Conservation (phyloP, 129 eudicot species). For the Rutidosis leptorrhynchoides region DNA sequence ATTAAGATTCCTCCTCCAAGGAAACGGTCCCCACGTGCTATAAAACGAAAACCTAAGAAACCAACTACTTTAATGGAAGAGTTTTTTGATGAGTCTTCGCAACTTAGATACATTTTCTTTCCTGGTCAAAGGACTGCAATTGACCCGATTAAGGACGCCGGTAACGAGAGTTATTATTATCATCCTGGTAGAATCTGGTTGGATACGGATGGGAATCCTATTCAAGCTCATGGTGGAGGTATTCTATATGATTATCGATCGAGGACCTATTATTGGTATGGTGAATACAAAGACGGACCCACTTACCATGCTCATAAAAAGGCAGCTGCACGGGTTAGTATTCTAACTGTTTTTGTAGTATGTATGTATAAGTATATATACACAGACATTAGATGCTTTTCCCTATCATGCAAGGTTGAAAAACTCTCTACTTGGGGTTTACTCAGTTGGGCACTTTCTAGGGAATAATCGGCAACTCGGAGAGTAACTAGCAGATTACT, state of each 20-base stretch:
- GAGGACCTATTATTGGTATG: constrained; percentile 80
- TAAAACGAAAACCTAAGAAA: constrained; percentile 66
- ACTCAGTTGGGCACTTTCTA: too few relatives aligned
- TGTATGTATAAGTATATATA: neutral
- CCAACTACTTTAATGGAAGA: constrained; percentile 75
- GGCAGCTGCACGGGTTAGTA: constrained; percentile 91
- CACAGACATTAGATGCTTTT: constrained; percentile 1
- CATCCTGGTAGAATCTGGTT: constrained; percentile 93
- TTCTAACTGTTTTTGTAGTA: constrained; percentile 4
- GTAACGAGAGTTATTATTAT: constrained; percentile 68
- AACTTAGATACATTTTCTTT: constrained; percentile 76
- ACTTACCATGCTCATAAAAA: constrained; percentile 87
- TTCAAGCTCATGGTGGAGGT: constrained; percentile 99
- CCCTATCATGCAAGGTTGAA: too few relatives aligned
- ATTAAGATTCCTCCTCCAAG: constrained; percentile 88
- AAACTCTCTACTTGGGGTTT: too few relatives aligned
- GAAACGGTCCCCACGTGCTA: constrained; percentile 92
- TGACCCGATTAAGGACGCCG: constrained; percentile 56
- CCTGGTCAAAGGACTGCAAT: constrained; percentile 64
- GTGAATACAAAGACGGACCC: constrained; percentile 95
- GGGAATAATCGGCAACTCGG: too few relatives aligned
- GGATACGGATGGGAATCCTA: constrained; percentile 94
- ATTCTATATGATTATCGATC: constrained; percentile 68
- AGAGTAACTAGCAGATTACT: too few relatives aligned
- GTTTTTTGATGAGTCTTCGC: constrained; percentile 89